Conservation (phyloP, 805 yeast genomes). For the Yamadazyma laniorum region DNA sequence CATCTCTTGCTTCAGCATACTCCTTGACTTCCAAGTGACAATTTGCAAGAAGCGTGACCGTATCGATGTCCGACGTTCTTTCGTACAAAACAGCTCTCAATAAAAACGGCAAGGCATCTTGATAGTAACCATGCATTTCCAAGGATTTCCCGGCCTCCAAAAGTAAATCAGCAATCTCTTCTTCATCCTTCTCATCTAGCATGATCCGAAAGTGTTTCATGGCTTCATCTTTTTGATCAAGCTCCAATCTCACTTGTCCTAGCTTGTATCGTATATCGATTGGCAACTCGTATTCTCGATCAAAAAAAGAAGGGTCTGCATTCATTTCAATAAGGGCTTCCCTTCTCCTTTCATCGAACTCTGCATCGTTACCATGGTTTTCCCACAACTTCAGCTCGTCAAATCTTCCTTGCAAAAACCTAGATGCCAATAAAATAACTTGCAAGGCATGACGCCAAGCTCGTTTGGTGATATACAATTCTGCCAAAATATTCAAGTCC, state of each 20-base stretch:
- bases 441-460: conserved; percentile 64
- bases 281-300: conserved; percentile 53
- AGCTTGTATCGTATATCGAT: conserved; percentile 84
- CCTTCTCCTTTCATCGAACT: conserved; percentile 71
- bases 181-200: conserved; percentile 48
- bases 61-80: conserved; percentile 42
- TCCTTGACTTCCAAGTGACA: conserved; percentile 76
- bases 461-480: conserved; percentile 68
- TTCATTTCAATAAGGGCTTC: conserved; percentile 32
- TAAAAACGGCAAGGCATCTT: conserved; percentile 74
- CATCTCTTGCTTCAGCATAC: conserved; percentile 59
- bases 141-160: conserved; percentile 73
- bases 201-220: conserved; percentile 63
- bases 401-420: conserved; percentile 79
- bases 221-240: conserved; percentile 68
- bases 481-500: conserved; percentile 79
- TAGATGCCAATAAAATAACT: conserved; percentile 63
- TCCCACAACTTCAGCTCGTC: conserved; percentile 69
- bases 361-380: conserved; percentile 65
- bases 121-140: conserved; percentile 63
- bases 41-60: conserved; percentile 63
- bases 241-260: conserved; percentile 68
- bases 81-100: conserved; percentile 47
- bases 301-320: conserved; percentile 15
- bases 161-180: conserved; percentile 69